Base-by-base conservation (phyloP, 23 red algal genomes). In the Gracilariopsis chorda region DNA sequence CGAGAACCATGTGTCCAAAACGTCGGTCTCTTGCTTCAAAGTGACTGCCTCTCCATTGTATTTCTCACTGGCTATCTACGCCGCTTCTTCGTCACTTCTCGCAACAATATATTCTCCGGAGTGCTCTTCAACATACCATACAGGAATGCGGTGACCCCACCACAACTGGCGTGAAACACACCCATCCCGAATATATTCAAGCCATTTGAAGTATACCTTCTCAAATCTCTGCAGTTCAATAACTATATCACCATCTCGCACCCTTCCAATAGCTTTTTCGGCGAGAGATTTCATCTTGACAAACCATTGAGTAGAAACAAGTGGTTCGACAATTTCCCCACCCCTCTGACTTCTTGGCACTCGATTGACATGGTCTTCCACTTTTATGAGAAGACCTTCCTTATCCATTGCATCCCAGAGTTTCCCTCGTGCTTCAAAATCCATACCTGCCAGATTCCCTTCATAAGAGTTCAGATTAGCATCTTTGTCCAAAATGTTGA, bases 1-100 rank as follows among this genome's bases (percentile, higher is more conserved):
- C 3, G 96, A 98, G 70, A 98, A 98, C 96, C 96, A 98, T 45
- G 96, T 98, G 68, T 98, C 96, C 25, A 98, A 68, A 27, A 98
- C 96, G 76, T 98, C 96, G 0, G 89, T 82, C 58, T 98, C 96
- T 64, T 94, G 93, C 28, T 70, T 82, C 13, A 98, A 83, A 53
- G 60, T 75, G 12, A 95, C 73, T 23, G 36, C 24, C 34, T 63
- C 87, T 33, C 85, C 90, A 21, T 30, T 51, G 71, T 92, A 94
- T 37, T 91, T 93, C 32, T 72, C 82, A 35, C n/a, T 46, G 16
- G 84, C 93, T 44, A 63, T 61, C 27, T 47, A 16, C 11, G 27
- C 20, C 6, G 96, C 96, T 52, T 95, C 96, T 35, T 89, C 74
- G 46, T 93, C 93, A 51, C 77, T 72, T 20, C 84, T 83, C 42